Evolutionary conservation across 2,329 filamentous ascomycete species (phyloP).

Genomic region (Diaporthe australafricana): DNA sequence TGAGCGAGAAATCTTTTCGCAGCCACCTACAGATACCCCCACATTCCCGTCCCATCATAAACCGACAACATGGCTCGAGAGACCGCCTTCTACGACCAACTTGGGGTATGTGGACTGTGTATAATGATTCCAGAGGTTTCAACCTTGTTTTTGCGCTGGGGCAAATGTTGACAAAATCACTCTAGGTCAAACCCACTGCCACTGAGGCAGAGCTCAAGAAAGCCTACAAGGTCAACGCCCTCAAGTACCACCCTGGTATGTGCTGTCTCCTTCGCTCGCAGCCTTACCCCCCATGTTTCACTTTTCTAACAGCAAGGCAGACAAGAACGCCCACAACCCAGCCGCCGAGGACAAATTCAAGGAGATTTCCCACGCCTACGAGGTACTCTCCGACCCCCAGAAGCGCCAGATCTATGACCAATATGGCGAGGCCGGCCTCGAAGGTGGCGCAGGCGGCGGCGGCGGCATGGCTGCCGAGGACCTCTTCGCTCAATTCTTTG

Average conservation of each 20-base stretch:
- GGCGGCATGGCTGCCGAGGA: constrained; percentile 96
- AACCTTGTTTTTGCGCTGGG: background rate
- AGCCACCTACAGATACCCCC: constrained; percentile 23
- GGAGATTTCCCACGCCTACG: constrained; percentile 94
- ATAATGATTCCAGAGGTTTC: background rate
- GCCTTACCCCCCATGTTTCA: background rate
- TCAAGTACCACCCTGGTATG: constrained; percentile 88
- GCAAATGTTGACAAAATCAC: constrained; percentile 38
- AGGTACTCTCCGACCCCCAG: constrained; percentile 90
- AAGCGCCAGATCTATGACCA: constrained; percentile 95
- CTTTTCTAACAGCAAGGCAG: constrained; percentile 57
- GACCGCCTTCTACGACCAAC: constrained; percentile 81
- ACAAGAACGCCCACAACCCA: constrained; percentile 97
- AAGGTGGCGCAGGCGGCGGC: constrained; percentile 82
- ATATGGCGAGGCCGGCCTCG: constrained; percentile 96
- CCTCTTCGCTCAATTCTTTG: constrained; percentile 97
- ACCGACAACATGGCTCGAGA: constrained; percentile 77
- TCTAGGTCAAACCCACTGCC: constrained; percentile 80
- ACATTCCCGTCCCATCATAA: constrained; percentile 19
- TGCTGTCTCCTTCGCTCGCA: constrained; percentile 34
- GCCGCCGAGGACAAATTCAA: constrained; percentile 98
- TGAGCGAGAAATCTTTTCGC: constrained; percentile 7
- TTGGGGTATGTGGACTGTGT: constrained; percentile 71
- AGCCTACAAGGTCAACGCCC: constrained; percentile 84
- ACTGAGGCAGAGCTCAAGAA: constrained; percentile 91